Conservation (phyloP, 2,329 filamentous ascomycete genomes). For the Cladosporium sp. region DNA sequence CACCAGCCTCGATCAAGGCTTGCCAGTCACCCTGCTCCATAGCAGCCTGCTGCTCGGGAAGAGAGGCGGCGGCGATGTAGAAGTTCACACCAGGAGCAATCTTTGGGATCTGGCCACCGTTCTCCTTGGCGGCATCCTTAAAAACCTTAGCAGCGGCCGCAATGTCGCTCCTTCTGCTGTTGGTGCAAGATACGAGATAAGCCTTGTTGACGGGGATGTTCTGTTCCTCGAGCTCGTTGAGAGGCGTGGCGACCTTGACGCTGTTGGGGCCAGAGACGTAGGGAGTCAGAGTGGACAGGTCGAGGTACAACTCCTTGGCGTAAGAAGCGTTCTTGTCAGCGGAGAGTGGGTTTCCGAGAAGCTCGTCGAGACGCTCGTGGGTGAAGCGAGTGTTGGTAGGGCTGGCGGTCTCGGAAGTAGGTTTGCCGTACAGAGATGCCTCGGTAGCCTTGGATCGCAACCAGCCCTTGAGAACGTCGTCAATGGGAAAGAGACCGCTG, state of each 20-base stretch:
- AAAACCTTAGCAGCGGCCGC: constrained; percentile 81
- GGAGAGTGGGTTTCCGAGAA: constrained; percentile 61
- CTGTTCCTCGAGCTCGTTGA: constrained; percentile 67
- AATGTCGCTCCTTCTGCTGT: constrained; percentile 76
- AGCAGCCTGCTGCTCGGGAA: constrained; percentile 69
- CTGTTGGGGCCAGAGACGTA: constrained; percentile 87
- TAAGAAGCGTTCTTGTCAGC: constrained; percentile 78
- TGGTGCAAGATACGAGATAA: constrained; percentile 89
- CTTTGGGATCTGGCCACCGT: constrained; percentile 60
- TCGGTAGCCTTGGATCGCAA: constrained; percentile 70
- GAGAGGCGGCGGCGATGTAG: constrained; percentile 85
- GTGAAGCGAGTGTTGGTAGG: constrained; percentile 59
- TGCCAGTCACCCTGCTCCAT: constrained; percentile 87
- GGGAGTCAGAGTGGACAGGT: constrained; percentile 78
- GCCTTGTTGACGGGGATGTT: constrained; percentile 78
- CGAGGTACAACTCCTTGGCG: constrained; percentile 75
- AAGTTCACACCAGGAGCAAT: constrained; percentile 74
- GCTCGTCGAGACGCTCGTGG: constrained; percentile 67
- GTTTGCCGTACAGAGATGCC: constrained; percentile 56
- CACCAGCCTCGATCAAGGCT: constrained; percentile 73
- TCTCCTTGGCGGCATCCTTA: constrained; percentile 61
- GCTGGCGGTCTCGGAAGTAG: constrained; percentile 43
- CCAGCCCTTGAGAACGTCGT: constrained; percentile 68
- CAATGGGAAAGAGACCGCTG: constrained; percentile 75
- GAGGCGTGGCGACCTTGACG: constrained; percentile 78